These are phyloP conservation scores for Trifolium repens DNA, from an alignment of 306 rosid genomes.

Conservation along the genomic window DNA sequence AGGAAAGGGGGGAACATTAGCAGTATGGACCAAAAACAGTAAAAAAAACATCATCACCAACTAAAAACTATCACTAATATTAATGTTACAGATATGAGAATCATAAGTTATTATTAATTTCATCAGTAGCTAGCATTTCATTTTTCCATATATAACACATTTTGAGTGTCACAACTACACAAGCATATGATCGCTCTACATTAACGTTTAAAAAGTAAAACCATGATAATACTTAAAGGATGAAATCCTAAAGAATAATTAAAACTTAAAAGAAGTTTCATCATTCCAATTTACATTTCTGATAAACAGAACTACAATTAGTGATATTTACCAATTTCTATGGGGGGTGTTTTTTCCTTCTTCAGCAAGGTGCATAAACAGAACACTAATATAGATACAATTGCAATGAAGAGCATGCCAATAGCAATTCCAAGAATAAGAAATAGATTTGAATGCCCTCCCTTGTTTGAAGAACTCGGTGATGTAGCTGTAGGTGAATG, in stretches of 20 bases:
- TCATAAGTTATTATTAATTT: background rate
- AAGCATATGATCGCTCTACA: constrained; percentile 2
- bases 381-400: constrained; percentile 59
- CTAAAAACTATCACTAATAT: background rate
- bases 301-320: constrained; percentile 25
- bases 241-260: background rate
- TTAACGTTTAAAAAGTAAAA: constrained; percentile 6
- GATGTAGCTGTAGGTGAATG: constrained; percentile 56
- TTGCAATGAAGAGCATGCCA: constrained; percentile 70
- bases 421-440: constrained; percentile 74
- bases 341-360: constrained; percentile 57
- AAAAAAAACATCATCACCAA: background rate
- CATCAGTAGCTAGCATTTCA: background rate
- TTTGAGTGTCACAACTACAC: constrained; percentile 1
- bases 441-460: constrained; percentile 66
- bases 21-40: background rate
- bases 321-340: constrained; percentile 66
- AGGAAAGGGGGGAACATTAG: constrained; percentile 32
- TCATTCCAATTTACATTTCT: background rate
- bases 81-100: constrained; percentile 22
- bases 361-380: constrained; percentile 60
- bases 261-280: constrained; percentile 12
- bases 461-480: constrained; percentile 52
- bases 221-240: background rate
- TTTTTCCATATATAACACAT: constrained; percentile 28